Evolutionary conservation across 306 rosid genomes (phyloP), one percentile per base, ranked within the genome.

Genomic region (Casuarina glauca): DNA sequence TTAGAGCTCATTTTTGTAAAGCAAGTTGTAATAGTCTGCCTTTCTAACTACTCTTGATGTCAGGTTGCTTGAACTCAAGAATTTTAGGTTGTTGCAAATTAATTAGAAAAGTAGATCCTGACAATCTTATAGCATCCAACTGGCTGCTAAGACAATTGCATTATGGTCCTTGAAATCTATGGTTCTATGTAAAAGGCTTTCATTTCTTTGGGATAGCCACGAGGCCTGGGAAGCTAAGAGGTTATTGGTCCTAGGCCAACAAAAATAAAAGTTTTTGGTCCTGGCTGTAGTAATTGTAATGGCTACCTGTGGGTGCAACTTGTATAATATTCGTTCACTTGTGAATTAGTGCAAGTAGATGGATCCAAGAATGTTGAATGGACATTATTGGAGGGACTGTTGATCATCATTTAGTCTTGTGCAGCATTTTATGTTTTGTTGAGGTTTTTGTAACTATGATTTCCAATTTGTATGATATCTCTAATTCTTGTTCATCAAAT

Each of bases 401-500:
- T 3, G 71, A 35, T n/a, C 35, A 17, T 17, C 41, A 42, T 32
- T 66, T 41, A 2, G 12, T 19, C 50, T 17, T 6, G 35, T 67
- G 49, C 15, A n/a, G 32, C 5, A 9, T 42, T 66, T 66, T 66
- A 15, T 41, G n/a, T 66, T 41, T 64, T 17, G 48, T 64, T 64
- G 13, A 6, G 41, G 13, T 39, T 64, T 19, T 39, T 38, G 7
- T 64, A 11, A 39, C 36, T 64, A 66, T 66, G 49, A 72, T 81
- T 46, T 70, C 32, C 32, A 26, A 26, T 26, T 26, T 26, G 32
- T 26, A 26, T 26, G 32, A 1, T 67, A 66, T 74, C 75, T 72
- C 52, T 54, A 53, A 53, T 69, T 80, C 44, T 68, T 82, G 66
- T 72, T 61, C 49, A 19, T 82, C 70, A 73, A 48, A 74, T 69